These are phyloP conservation scores for Fusarium sp. DNA, from an alignment of 2,329 filamentous ascomycete genomes.

Conservation along the genomic window DNA sequence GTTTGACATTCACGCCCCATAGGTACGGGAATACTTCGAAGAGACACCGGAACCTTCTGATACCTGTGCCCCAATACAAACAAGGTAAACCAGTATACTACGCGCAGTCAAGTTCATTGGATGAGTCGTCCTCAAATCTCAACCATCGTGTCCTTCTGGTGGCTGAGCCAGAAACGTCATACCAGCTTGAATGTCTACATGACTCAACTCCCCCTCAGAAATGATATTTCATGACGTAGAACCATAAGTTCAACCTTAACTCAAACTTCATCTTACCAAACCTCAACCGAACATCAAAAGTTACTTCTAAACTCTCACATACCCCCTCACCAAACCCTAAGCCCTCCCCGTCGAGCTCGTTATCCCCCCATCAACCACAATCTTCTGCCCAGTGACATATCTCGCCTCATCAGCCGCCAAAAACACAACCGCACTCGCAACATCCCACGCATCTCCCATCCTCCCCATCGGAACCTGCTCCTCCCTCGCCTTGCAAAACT, in stretches of 20 bases:
- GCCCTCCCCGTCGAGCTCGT: conserved; percentile 50
- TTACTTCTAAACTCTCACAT: not conserved
- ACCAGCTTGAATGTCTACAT: not conserved
- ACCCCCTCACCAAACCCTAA: not conserved
- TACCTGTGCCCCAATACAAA: not conserved
- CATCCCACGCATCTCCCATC: conserved; percentile 69
- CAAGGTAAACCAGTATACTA: not conserved
- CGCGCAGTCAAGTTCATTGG: not conserved
- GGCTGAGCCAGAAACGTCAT: not conserved
- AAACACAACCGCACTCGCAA: conserved; percentile 65
- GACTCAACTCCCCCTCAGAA: not conserved
- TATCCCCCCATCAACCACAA: conserved; percentile 59
- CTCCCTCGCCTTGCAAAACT: conserved; percentile 61
- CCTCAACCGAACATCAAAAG: rapidly evolving
- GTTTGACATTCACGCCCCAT: not conserved
- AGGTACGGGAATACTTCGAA: not conserved
- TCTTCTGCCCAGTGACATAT: conserved; percentile 67
- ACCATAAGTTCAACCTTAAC: too few relatives aligned
- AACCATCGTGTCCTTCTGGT: not conserved
- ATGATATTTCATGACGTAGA: not conserved
- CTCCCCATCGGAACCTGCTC: conserved; percentile 65
- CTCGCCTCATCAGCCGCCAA: conserved; percentile 65
- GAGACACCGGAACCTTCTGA: not conserved
- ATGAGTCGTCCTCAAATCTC: rapidly evolving
- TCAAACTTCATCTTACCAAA: not conserved